Percentiles rank a stretch among this genome's conserved stretches.
phyloP scores from a whole-genome alignment of 371 early-diverging fungal species.

The Apophysomyces trapeziformis region DNA sequence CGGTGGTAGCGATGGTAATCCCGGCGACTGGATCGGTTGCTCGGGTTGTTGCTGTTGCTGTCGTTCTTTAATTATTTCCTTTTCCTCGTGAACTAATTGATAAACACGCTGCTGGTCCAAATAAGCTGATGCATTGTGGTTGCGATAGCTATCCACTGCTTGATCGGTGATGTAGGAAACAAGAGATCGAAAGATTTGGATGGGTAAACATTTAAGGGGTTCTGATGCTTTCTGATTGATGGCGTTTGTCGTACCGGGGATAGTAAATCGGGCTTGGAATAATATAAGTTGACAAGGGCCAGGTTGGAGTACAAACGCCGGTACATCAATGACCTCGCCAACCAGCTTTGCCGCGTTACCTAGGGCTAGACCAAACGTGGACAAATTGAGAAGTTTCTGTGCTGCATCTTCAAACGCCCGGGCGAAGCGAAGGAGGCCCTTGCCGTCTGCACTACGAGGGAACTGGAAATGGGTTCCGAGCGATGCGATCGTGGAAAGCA shows the following conservation, averaged over 20 bases:
- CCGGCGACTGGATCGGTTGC: conserved; percentile 1
- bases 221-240: conserved; percentile 34
- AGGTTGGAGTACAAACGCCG: conserved; percentile 34
- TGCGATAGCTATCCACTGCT: conserved; percentile 26
- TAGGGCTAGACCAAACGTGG: conserved; percentile 30
- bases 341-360: conserved; percentile 33
- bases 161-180: conserved; percentile 26
- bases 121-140: conserved; percentile 7
- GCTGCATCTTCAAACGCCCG: conserved; percentile 31
- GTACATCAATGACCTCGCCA: conserved; percentile 38
- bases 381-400: conserved; percentile 19
- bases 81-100: conserved; percentile 2
- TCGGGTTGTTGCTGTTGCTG: background rate
- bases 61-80: conserved; percentile 4
- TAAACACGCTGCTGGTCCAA: conserved; percentile 9
- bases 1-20: conserved; percentile 7
- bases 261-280: conserved; percentile 33
- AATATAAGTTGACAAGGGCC: conserved; percentile 42
- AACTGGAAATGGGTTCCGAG: background rate
- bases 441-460: conserved; percentile 5
- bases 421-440: conserved; percentile 19
- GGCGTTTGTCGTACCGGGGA: conserved; percentile 29
- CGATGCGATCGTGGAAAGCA: conserved; percentile 11
- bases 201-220: conserved; percentile 37
- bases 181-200: conserved; percentile 31